Percentiles rank a stretch among this genome's conserved stretches.
Conservation (phyloP, 352 stramenopile genomes). For the Phytopythium kandeliae region DNA sequence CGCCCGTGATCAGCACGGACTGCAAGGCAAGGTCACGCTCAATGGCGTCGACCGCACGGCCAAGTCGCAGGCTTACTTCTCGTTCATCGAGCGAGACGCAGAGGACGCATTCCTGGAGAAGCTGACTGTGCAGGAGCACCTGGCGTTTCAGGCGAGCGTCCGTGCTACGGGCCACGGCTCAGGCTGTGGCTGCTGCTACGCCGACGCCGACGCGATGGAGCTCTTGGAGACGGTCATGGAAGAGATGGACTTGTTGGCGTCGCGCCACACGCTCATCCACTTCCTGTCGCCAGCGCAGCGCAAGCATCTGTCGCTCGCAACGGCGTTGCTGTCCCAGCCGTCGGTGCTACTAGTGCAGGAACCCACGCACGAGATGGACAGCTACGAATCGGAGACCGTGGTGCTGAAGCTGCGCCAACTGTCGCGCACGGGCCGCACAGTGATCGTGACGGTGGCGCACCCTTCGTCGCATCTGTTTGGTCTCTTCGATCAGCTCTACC, state of each 20-base stretch:
- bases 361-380: slow-evolving; percentile 60
- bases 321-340: slow-evolving; percentile 73
- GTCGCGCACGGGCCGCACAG: slow-evolving; percentile 74
- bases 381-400: slow-evolving; percentile 45
- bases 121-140: slow-evolving; percentile 29
- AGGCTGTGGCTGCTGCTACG: slow-evolving; percentile 15
- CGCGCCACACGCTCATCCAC: slow-evolving; percentile 23
- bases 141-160: slow-evolving; percentile 23
- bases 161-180: slow-evolving; percentile 8
- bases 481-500: slow-evolving; percentile 53
- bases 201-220: slow-evolving; percentile 8
- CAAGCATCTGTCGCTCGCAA: slow-evolving; percentile 82
- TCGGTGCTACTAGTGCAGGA: slow-evolving; percentile 85
- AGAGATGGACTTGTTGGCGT: slow-evolving; percentile 16
- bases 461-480: slow-evolving; percentile 63
- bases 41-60: slow-evolving; percentile 13
- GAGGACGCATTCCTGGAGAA: slow-evolving; percentile 28
- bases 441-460: slow-evolving; percentile 87
- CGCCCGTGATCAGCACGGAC: slow-evolving; percentile 8
- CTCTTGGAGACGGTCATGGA: slow-evolving; percentile 22
- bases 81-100: slow-evolving; percentile 10
- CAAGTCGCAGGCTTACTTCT: slow-evolving; percentile 7
- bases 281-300: slow-evolving; percentile 32
- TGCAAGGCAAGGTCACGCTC: slow-evolving; percentile 20
- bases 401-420: slow-evolving; percentile 59